These are phyloP conservation scores for Lentinula raphanica DNA, from an alignment of 768 basidiomycete species.

Conservation along the genomic window DNA sequence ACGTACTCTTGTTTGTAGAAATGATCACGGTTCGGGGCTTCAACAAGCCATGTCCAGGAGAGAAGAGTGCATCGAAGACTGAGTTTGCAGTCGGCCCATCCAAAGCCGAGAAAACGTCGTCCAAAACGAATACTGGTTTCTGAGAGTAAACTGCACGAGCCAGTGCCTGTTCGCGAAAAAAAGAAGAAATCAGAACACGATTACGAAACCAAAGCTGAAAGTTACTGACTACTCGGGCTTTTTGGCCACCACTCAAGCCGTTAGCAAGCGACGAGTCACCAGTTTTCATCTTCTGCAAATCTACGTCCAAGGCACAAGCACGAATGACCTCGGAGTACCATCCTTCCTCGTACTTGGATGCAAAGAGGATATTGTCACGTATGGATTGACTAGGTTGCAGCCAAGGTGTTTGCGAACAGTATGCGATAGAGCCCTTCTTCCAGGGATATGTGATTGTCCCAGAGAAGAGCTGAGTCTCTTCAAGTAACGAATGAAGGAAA, in stretches of 20 bases:
- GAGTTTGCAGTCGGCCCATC: conserved; percentile 9
- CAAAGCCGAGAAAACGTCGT: conserved; percentile 10
- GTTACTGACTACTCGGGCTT: conserved; percentile 11
- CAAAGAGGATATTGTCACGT: conserved; percentile 12
- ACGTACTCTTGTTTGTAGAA: neutral
- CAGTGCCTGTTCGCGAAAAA: conserved; percentile 6
- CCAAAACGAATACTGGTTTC: conserved; percentile 3
- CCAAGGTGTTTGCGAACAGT: conserved; percentile 13
- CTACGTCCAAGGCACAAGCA: conserved; percentile 8
- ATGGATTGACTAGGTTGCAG: conserved; percentile 10
- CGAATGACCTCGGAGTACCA: conserved; percentile 9
- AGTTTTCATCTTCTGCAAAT: neutral
- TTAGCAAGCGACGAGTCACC: conserved; percentile 8
- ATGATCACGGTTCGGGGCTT: neutral
- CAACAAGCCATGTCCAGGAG: neutral
- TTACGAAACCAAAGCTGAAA: neutral
- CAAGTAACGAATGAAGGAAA: conserved; percentile 7
- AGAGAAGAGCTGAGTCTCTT: conserved; percentile 5
- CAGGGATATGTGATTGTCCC: conserved; percentile 6
- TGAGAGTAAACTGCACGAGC: conserved; percentile 10
- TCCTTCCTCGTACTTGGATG: neutral
- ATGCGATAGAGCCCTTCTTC: conserved; percentile 5
- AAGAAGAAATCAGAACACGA: neutral
- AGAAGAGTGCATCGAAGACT: conserved; percentile 8
- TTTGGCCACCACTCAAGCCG: conserved; percentile 10